Evolutionary conservation across 2,329 filamentous ascomycete genomes (phyloP).

Genomic region (Diplodia seriata): DNA sequence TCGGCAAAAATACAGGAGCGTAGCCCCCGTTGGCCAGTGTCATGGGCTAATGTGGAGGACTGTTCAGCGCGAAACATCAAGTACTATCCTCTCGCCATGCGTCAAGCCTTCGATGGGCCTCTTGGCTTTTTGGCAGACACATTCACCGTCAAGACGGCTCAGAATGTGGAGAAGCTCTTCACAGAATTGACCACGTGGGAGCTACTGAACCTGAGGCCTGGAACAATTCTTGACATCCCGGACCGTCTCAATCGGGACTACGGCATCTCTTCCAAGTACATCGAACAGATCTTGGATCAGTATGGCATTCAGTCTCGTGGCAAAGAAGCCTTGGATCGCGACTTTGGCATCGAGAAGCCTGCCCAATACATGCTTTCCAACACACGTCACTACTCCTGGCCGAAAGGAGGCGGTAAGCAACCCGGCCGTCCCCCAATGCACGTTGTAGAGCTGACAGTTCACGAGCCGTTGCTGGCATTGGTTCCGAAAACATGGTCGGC

Average conservation of each 20-base stretch:
- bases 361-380: slow-evolving; percentile 50
- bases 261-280: slow-evolving; percentile 50
- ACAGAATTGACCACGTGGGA: slow-evolving; percentile 52
- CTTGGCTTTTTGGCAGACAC: slow-evolving; percentile 42
- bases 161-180: slow-evolving; percentile 47
- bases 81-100: slow-evolving; percentile 55
- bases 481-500: slow-evolving; percentile 52
- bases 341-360: slow-evolving; percentile 44
- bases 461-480: slow-evolving; percentile 55
- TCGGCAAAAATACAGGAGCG: too few species aligned
- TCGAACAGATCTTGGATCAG: slow-evolving; percentile 43
- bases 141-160: slow-evolving; percentile 45
- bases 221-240: slow-evolving; percentile 52
- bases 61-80: slow-evolving; percentile 55
- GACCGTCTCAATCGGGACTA: slow-evolving; percentile 49
- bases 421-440: neutral
- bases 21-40: too few species aligned
- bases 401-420: slow-evolving; percentile 54
- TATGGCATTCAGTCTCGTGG: slow-evolving; percentile 53
- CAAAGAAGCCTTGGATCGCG: slow-evolving; percentile 48
- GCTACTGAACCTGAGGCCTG: slow-evolving; percentile 53
- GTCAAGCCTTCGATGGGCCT: slow-evolving; percentile 41
- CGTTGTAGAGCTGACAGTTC: slow-evolving; percentile 40
- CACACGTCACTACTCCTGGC: slow-evolving; percentile 59
- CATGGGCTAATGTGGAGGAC: slow-evolving; percentile 6